Evolutionary conservation across 2,329 filamentous ascomycete genomes (phyloP), one percentile per base, ranked within the genome.

Genomic region (Chalaropsis ovoidea): DNA sequence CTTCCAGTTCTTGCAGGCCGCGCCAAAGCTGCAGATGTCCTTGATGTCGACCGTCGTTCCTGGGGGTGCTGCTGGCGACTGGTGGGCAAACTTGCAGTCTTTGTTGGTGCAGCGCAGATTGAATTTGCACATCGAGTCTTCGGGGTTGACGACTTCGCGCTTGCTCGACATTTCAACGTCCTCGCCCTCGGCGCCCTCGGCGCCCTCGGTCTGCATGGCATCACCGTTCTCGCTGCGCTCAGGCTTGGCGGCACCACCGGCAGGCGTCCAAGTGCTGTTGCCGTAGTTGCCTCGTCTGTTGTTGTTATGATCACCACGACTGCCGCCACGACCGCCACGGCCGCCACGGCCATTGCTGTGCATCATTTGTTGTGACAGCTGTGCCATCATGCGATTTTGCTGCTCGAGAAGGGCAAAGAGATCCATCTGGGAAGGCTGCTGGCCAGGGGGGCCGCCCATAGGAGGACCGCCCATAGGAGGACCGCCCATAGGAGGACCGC

Each of bases 1-100:
- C 77, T 97, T 97, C 72, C 85, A 82, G 80, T 97, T 99, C 77
- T 94, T 95, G 84, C 94, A 99, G 8, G 91, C 91, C 1, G 86
- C 90, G 22, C 91, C 93, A 71, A 89, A 97, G 19, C 82, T 82
- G 78, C 94, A 99, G 19, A 82, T 80, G 71, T 95, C 90, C 67
- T 81, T 83, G 70, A 92, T 81, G 74, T 97, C 94, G 67, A 97
- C 80, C 0, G 86, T 81, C 1, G 82, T 83, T 35, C 88, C 89
- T 1, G 87, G 86, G 2, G 90, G 88, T 41, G 93, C 92, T 1
- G 89, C 91, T 1, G 94, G 91, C 17, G 92, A 96, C 77, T 96
- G 93, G 72, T 99, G 94, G 19, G 90, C 94, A 74, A 90, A 99
- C 70, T 87, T 88, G 77, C 94, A 99, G 68, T 95, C 89, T 70